Conservation (phyloP, 1,284 basidiomycete genomes). For the Ceratobasidium sp. region DNA sequence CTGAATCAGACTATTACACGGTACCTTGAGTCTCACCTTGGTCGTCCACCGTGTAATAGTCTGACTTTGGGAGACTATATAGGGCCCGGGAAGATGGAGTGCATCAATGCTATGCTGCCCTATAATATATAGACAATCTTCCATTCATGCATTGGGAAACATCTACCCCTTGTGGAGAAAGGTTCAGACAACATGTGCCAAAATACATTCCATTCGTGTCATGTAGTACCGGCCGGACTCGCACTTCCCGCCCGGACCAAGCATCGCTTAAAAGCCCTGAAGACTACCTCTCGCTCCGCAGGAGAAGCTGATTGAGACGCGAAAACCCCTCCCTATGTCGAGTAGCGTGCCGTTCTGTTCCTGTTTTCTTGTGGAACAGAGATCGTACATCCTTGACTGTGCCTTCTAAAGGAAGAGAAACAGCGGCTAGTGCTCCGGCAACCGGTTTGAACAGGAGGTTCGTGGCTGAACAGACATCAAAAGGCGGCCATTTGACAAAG, state of each 20-base stretch:
- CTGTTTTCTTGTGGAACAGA: conserved; percentile 53
- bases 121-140: too few relatives aligned
- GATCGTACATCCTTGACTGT: conserved; percentile 60
- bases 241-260: neutral
- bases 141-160: too few relatives aligned
- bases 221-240: neutral
- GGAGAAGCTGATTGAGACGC: conserved; percentile 57
- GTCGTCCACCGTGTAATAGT: too few relatives aligned
- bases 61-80: too few relatives aligned
- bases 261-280: conserved; percentile 59
- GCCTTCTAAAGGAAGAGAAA: conserved; percentile 63
- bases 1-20: too few relatives aligned
- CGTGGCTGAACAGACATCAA: neutral
- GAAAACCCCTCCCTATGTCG: conserved; percentile 60
- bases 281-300: conserved; percentile 58
- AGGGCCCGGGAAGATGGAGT: too few relatives aligned
- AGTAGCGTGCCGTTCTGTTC: conserved; percentile 57
- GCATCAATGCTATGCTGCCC: too few relatives aligned
- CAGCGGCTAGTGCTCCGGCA: conserved; percentile 61
- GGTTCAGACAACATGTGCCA: too few relatives aligned
- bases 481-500: conserved; percentile 4
- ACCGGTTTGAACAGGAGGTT: conserved; percentile 14
- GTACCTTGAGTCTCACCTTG: too few relatives aligned
- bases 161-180: too few relatives aligned
- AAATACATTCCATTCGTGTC: too few relatives aligned